Percentiles rank a stretch among this genome's conserved stretches.
phyloP scores from a whole-genome alignment of 1,284 basidiomycete genomes.

The Cutaneotrichosporon mucoides region DNA sequence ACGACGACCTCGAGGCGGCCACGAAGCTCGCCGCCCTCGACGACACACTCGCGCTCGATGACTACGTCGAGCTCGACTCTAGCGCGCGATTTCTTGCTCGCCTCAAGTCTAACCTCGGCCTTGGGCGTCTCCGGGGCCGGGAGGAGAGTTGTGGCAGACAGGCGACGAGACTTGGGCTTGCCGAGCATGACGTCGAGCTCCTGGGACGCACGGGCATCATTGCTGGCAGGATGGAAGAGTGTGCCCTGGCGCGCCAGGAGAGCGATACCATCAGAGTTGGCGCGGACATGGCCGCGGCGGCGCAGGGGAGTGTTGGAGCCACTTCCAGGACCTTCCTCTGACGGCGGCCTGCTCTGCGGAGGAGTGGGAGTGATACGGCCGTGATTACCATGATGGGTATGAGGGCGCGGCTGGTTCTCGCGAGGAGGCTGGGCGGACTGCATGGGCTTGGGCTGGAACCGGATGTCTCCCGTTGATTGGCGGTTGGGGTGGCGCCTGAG shows the following conservation, averaged over 20 bases:
- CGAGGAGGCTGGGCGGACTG: not conserved
- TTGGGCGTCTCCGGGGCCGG: slow-evolving; percentile 31
- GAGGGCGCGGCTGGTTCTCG: not conserved
- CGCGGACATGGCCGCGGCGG: slow-evolving; percentile 22
- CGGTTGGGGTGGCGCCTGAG: not conserved
- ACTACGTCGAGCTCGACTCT: slow-evolving; percentile 80
- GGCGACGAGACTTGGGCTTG: slow-evolving; percentile 28
- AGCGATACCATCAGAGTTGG: slow-evolving; percentile 41
- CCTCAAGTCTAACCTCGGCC: slow-evolving; percentile 43
- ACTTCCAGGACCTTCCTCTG: not conserved
- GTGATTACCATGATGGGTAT: too few relatives aligned
- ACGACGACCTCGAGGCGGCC: slow-evolving; percentile 71
- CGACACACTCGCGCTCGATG: slow-evolving; percentile 69
- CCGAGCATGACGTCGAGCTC: slow-evolving; percentile 48
- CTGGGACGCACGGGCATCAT: slow-evolving; percentile 35
- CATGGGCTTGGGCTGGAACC: not conserved
- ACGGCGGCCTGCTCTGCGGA: not conserved
- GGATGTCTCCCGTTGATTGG: not conserved
- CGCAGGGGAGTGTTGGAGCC: not conserved
- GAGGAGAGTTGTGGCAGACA: slow-evolving; percentile 36
- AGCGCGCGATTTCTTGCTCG: slow-evolving; percentile 65
- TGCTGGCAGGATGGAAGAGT: slow-evolving; percentile 42
- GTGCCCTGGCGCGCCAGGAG: slow-evolving; percentile 46
- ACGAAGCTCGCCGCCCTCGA: slow-evolving; percentile 73
- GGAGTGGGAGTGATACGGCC: slow-evolving; percentile 5